Percentiles rank a stretch among this genome's conserved stretches.
phyloP scores from a whole-genome alignment of 257 asterid genomes.

The Marsdenia floribunda region DNA sequence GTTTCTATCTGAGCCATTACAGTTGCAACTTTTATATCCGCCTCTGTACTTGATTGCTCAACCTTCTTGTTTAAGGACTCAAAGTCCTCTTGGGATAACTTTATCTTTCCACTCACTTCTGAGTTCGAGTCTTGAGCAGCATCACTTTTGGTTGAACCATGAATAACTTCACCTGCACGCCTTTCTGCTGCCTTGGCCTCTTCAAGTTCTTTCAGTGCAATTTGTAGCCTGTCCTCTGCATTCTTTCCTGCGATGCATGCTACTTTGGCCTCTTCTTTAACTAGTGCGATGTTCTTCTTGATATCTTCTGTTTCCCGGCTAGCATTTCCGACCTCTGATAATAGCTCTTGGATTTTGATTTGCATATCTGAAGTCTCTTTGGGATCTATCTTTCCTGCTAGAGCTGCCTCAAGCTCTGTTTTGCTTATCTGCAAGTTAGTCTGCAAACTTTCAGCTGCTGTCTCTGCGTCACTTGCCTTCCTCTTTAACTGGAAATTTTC shows the following conservation, averaged over 20 bases:
- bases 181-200: conserved; percentile 53
- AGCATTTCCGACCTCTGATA: conserved; percentile 38
- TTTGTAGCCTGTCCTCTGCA: conserved; percentile 47
- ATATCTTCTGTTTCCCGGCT: conserved; percentile 37
- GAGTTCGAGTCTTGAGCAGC: conserved; percentile 13
- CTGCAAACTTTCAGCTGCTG: conserved; percentile 27
- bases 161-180: conserved; percentile 39
- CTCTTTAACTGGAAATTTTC: conserved; percentile 28
- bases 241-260: conserved; percentile 32
- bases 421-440: conserved; percentile 41
- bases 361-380: conserved; percentile 31
- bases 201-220: conserved; percentile 41
- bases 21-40: conserved; percentile 37
- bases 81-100: conserved; percentile 19
- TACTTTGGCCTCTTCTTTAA: conserved; percentile 48
- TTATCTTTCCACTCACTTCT: conserved; percentile 21
- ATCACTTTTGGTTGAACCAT: conserved; percentile 21
- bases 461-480: conserved; percentile 37
- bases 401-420: conserved; percentile 41
- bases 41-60: conserved; percentile 22
- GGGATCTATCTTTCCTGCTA: conserved; percentile 16
- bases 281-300: conserved; percentile 24
- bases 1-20: conserved; percentile 35
- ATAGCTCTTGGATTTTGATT: conserved; percentile 33
- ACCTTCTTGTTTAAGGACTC: conserved; percentile 24